Conservation (phyloP, 768 basidiomycete genomes). For the Filobasidium floriforme region DNA sequence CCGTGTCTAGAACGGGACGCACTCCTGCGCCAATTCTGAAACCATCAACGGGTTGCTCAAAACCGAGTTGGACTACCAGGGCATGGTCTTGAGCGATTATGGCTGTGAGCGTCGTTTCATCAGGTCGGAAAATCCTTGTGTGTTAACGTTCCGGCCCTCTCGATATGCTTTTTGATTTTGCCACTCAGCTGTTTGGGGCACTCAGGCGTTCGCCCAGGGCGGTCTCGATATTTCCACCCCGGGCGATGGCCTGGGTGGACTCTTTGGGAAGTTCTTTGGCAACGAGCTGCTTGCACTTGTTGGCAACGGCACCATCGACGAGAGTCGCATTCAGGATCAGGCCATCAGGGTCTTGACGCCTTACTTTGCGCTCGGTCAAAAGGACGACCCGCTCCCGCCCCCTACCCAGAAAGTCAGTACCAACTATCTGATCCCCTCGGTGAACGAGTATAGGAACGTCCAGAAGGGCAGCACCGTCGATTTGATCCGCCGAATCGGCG, state of each 20-base stretch:
- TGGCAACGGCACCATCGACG: slow-evolving; percentile 28
- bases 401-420: slow-evolving; percentile 10
- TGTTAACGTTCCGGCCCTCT: not conserved
- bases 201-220: slow-evolving; percentile 1
- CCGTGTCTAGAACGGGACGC: slow-evolving; percentile 35
- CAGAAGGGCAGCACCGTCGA: slow-evolving; percentile 48
- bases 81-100: slow-evolving; percentile 25
- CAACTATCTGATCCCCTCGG: not conserved
- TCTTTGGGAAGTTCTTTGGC: slow-evolving; percentile 11
- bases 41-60: slow-evolving; percentile 42
- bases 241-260: slow-evolving; percentile 26
- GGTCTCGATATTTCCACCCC: slow-evolving; percentile 43
- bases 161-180: not conserved
- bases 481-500: slow-evolving; percentile 13
- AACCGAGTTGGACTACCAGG: slow-evolving; percentile 40
- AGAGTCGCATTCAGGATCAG: slow-evolving; percentile 36
- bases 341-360: slow-evolving; percentile 41
- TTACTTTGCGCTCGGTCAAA: slow-evolving; percentile 52
- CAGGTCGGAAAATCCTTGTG: no score
- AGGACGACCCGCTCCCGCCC: slow-evolving; percentile 45
- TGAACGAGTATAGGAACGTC: slow-evolving; percentile 9
- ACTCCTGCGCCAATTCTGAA: slow-evolving; percentile 39
- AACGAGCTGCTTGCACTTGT: slow-evolving; percentile 19
- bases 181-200: slow-evolving; percentile 14
- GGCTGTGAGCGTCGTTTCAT: slow-evolving; percentile 14